These are phyloP conservation scores for Colletotrichum sp. DNA, from an alignment of 2,329 filamentous ascomycete species.

Conservation along the genomic window DNA sequence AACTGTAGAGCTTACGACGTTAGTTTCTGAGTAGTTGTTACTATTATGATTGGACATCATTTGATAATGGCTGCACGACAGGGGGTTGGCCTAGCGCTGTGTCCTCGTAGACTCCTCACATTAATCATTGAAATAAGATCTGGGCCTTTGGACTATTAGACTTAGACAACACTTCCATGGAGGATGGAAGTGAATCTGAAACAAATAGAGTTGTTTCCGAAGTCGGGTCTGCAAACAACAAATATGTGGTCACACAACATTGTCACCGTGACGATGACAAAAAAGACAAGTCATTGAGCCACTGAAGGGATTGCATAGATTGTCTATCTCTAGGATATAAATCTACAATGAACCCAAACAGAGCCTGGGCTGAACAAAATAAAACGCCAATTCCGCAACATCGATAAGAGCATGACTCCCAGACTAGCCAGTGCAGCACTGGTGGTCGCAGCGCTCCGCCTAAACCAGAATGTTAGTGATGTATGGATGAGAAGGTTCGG, in stretches of 20 bases:
- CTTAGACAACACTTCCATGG: background rate
- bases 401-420: background rate
- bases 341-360: background rate
- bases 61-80: background rate
- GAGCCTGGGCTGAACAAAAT: background rate
- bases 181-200: background rate
- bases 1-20: background rate
- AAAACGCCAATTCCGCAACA: background rate
- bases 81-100: background rate
- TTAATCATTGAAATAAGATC: background rate
- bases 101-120: background rate
- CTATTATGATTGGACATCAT: background rate
- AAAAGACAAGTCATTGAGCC: background rate
- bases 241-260: fast-evolving
- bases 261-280: background rate
- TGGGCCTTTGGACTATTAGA: background rate
- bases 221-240: background rate
- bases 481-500: fast-evolving
- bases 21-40: background rate
- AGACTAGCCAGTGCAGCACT: background rate
- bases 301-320: background rate
- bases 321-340: background rate
- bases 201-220: background rate
- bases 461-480: background rate
- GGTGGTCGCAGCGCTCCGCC: background rate